Percentiles rank a stretch among this genome's conserved stretches.
These are phyloP conservation scores for Neodidymelliopsis sp. DNA, from an alignment of 2,329 filamentous ascomycete species.

Conservation along the genomic window DNA sequence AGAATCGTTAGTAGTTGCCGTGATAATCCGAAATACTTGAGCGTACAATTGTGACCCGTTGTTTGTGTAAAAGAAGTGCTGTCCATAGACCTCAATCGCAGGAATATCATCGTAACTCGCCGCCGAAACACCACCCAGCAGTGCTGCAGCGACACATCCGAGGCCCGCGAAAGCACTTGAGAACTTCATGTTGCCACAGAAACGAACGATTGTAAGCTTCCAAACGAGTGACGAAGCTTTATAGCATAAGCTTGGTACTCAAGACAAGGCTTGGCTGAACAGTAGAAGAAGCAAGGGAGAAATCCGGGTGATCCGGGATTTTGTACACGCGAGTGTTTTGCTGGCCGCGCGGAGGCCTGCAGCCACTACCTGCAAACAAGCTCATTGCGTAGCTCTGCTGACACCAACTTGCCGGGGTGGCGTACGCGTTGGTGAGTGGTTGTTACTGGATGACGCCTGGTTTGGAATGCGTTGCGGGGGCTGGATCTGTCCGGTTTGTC, in stretches of 20 bases:
- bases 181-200: slow-evolving; percentile 18
- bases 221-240: slow-evolving; percentile 21
- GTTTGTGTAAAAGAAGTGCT: slow-evolving; percentile 90
- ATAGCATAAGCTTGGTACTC: slow-evolving; percentile 14
- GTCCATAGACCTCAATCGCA: slow-evolving; percentile 61
- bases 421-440: slow-evolving; percentile 10
- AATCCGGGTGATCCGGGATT: slow-evolving; percentile 12
- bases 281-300: slow-evolving; percentile 12
- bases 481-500: slow-evolving; percentile 1
- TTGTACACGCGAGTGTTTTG: slow-evolving; percentile 13
- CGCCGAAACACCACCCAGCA: slow-evolving; percentile 25
- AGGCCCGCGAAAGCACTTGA: slow-evolving; percentile 3
- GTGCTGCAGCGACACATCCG: slow-evolving; percentile 20
- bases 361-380: slow-evolving; percentile 14
- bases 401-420: slow-evolving; percentile 18
- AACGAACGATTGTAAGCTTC: slow-evolving; percentile 8
- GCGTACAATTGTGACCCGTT: slow-evolving; percentile 72
- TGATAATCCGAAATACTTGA: background rate
- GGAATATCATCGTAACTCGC: slow-evolving; percentile 45
- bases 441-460: slow-evolving; percentile 15
- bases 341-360: slow-evolving; percentile 21
- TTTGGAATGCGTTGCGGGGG: slow-evolving; percentile 10
- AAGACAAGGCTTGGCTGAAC: slow-evolving; percentile 13
- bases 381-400: slow-evolving; percentile 21
- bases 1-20: slow-evolving; percentile 1